Conservation (phyloP, 2,329 filamentous ascomycete genomes). For the Ramularia endophylla region DNA sequence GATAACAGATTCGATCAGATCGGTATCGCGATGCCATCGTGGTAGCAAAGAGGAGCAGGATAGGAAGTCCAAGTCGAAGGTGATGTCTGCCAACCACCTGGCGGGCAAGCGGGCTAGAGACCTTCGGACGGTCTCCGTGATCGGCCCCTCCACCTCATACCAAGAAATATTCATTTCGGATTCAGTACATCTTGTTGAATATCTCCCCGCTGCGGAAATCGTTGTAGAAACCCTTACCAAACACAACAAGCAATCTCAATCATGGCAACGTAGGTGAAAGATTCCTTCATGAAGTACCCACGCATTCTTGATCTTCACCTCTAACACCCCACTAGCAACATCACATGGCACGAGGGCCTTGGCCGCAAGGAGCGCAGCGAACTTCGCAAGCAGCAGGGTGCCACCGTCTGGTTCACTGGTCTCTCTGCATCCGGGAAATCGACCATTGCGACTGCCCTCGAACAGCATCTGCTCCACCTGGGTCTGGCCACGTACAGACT, state of each 20-base stretch:
- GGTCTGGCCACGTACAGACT: constrained; percentile 82
- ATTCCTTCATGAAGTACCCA: neutral
- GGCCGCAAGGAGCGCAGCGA: constrained; percentile 69
- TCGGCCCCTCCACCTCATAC: no score
- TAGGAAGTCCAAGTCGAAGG: no score
- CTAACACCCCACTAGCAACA: constrained; percentile 57
- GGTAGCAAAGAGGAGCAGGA: no score
- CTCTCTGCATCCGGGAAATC: constrained; percentile 96
- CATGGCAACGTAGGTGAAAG: constrained; percentile 21
- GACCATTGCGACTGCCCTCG: constrained; percentile 90
- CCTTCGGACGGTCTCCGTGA: no score
- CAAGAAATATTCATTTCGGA: no score
- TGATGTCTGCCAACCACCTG: no score
- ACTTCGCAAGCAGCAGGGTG: constrained; percentile 75
- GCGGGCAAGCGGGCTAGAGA: no score
- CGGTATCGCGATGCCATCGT: no score
- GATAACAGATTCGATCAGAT: no score
- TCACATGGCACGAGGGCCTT: constrained; percentile 82
- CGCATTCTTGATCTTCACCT: constrained; percentile 1
- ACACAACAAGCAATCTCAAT: constrained; percentile 1
- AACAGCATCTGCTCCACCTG: constrained; percentile 90
- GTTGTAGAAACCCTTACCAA: no score
- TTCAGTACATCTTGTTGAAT: no score
- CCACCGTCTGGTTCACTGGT: constrained; percentile 97
- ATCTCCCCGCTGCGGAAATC: no score